Conservation (phyloP, 1,284 basidiomycete species). For the Sutorius eximius region DNA sequence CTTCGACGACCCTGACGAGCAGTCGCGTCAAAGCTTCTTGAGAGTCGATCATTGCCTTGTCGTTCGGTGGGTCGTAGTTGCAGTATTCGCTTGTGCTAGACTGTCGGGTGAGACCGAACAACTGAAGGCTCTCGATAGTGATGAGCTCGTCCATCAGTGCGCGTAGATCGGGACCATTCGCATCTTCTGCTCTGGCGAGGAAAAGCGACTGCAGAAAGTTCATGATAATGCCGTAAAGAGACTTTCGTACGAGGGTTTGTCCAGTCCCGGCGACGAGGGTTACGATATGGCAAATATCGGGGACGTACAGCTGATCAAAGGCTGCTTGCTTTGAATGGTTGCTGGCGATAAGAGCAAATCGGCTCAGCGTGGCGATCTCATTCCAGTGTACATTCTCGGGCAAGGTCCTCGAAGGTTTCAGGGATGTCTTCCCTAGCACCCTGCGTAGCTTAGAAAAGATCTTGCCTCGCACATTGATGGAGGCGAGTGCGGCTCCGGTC, state of each 20-base stretch:
- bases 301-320: slow-evolving; percentile 76
- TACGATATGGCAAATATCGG: slow-evolving; percentile 79
- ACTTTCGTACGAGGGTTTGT: slow-evolving; percentile 70
- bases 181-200: slow-evolving; percentile 57
- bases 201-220: slow-evolving; percentile 79
- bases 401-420: slow-evolving; percentile 60
- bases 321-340: slow-evolving; percentile 64
- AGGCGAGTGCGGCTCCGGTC: slow-evolving; percentile 72
- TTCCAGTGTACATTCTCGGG: slow-evolving; percentile 78
- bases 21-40: slow-evolving; percentile 70
- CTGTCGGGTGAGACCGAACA: slow-evolving; percentile 73
- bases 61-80: slow-evolving; percentile 53
- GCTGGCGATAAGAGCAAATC: slow-evolving; percentile 70
- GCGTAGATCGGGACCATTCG: slow-evolving; percentile 55
- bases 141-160: slow-evolving; percentile 63
- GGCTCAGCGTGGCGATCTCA: slow-evolving; percentile 78
- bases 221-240: slow-evolving; percentile 78
- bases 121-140: slow-evolving; percentile 54
- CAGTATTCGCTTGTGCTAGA: slow-evolving; percentile 65
- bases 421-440: slow-evolving; percentile 71
- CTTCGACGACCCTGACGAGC: slow-evolving; percentile 63
- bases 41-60: slow-evolving; percentile 61
- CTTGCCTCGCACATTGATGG: slow-evolving; percentile 75
- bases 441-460: slow-evolving; percentile 78
- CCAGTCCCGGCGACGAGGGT: slow-evolving; percentile 76